Base-by-base conservation (phyloP, 345 rosid species). In the Populus alba region DNA sequence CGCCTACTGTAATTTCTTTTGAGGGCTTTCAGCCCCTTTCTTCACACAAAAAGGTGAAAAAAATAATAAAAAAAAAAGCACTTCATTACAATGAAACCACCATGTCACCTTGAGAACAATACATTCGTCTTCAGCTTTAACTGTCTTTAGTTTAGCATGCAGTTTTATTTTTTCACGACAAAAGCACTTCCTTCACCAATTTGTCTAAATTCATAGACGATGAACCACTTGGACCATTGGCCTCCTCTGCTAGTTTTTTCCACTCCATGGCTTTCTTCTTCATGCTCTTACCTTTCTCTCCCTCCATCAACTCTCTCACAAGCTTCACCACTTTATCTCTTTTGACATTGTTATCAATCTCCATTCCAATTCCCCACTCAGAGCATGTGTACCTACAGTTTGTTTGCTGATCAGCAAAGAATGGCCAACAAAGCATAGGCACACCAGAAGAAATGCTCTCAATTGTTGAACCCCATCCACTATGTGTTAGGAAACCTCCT, bases 381-480 rank as follows among this genome's bases (percentile, higher is more conserved):
- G 8, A 10, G 51, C 71, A 68, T 10, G 45, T 38, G 7, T 68
- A 68, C 29, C 71, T 39, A 11, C 71, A 68, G 31, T 68, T 68
- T n/a, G 71, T 68, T 68, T 39, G 47, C 31, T 68, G 71, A 25
- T 68, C 71, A 25, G 31, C 71, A 2, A 2, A 4, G 71, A n/a
- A 68, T 2, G 71, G 51, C 71, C 23, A 68, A 25, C 51, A 68
- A 68, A 68, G 51, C 71, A 68, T 68, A 1, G 71, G 71, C 29
- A 68, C 71, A 9, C 71, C 71, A n/a, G 71, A 39, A 68, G 31
- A 38, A 68, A 68, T 39, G 71, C 71, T 39, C 51, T 68, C 71
- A 5, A 11, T 68, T 38, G 17, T 22, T 2, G 71, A 68, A 15
- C 71, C 18, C 71, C 71, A 68, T 1, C 63, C 63, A 1, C 63